A percentile compares a stretch with the other conserved stretches of the same genome.
phyloP scores from a whole-genome alignment of 148 eudicot genomes.

The Fagopyrum esculentum region DNA sequence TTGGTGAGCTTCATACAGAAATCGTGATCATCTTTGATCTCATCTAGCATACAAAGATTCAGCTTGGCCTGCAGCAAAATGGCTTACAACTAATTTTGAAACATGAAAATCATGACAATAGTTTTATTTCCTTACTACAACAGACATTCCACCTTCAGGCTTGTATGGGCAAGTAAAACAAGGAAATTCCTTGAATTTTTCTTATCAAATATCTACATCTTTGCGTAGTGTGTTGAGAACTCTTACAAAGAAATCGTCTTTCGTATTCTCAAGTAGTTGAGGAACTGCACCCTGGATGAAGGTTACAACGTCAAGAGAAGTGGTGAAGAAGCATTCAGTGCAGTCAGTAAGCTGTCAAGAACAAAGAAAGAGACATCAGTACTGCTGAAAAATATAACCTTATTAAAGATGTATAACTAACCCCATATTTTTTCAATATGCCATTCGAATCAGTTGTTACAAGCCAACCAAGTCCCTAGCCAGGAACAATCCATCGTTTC shows the following conservation, averaged over 20 bases:
- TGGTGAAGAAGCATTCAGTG: conserved; percentile 31
- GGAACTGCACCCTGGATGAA: conserved; percentile 52
- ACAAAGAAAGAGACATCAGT: not conserved
- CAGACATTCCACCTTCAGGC: conserved; percentile 57
- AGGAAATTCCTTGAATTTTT: conserved; percentile 37
- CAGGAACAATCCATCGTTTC: too few relatives aligned
- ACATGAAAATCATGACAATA: not conserved
- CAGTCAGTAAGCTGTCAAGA: conserved; percentile 43
- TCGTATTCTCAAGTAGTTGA: conserved; percentile 35
- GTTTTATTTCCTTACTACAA: conserved; percentile 26
- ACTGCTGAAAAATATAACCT: too few relatives aligned
- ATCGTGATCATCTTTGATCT: conserved; percentile 46
- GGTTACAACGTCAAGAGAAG: conserved; percentile 51
- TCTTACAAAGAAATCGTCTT: conserved; percentile 38
- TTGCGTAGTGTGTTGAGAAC: conserved; percentile 22
- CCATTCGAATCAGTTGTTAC: too few relatives aligned
- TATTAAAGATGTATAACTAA: too few relatives aligned
- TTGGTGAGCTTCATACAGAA: conserved; percentile 22
- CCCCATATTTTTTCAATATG: too few relatives aligned
- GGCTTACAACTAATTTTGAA: not conserved
- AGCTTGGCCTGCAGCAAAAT: conserved; percentile 45
- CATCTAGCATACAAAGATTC: conserved; percentile 35
- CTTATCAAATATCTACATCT: not conserved
- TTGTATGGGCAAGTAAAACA: conserved; percentile 45
- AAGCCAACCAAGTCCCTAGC: too few relatives aligned